These are phyloP conservation scores for Ilex asprella DNA, from an alignment of 257 asterid species.

Conservation along the genomic window DNA sequence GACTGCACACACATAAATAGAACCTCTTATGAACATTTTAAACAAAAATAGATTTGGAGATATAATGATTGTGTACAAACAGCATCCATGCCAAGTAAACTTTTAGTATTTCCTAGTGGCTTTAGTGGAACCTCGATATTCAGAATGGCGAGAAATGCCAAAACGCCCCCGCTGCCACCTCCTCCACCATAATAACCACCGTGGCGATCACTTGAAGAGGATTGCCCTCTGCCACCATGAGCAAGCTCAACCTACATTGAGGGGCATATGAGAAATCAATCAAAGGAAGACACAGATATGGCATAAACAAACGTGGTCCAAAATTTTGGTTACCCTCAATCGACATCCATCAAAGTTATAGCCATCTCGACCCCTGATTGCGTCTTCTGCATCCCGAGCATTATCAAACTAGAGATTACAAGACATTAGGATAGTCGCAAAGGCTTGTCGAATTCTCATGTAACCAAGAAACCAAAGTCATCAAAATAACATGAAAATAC, in stretches of 20 bases:
- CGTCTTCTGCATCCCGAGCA: constrained; percentile 91
- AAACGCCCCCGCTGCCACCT: constrained; percentile 44
- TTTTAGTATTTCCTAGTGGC: constrained; percentile 2
- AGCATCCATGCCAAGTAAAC: constrained; percentile 2
- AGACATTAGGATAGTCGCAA: constrained; percentile 9
- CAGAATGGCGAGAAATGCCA: constrained; percentile 94
- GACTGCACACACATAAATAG: constrained; percentile 35
- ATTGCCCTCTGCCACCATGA: constrained; percentile 94
- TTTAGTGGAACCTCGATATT: constrained; percentile 62
- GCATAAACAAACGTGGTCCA: background rate
- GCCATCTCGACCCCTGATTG: constrained; percentile 96
- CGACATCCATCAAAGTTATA: constrained; percentile 94
- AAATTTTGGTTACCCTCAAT: constrained; percentile 58
- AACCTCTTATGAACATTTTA: constrained; percentile 1
- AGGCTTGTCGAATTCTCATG: background rate
- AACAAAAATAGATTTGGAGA: constrained; percentile 5
- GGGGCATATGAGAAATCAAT: background rate
- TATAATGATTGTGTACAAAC: background rate
- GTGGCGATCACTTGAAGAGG: constrained; percentile 90
- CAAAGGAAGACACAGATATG: background rate
- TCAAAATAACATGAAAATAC: constrained; percentile 25
- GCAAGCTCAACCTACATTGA: constrained; percentile 76
- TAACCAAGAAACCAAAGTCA: background rate
- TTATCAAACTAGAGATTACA: constrained; percentile 57
- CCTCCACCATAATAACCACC: constrained; percentile 56